A percentile compares a stretch with the other conserved stretches of the same genome.
phyloP scores from a whole-genome alignment of 1,139 yeast genomes.

The Candida anutae region DNA sequence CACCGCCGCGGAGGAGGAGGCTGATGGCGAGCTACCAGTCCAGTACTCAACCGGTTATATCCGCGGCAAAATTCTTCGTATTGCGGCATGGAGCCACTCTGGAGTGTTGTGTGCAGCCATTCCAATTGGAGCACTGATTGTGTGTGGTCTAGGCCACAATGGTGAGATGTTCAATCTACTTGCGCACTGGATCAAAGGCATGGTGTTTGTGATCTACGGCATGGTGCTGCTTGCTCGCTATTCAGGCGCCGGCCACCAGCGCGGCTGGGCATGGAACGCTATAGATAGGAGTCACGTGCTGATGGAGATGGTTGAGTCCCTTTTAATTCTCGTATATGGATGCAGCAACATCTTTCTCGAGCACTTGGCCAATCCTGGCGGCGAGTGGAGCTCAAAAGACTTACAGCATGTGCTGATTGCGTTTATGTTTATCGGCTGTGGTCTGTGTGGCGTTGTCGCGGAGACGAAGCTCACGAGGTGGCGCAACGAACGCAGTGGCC shows the following conservation, averaged over 20 bases:
- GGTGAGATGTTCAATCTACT: conserved; percentile 74
- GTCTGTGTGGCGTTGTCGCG: conserved; percentile 79
- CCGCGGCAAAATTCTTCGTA: too few relatives aligned
- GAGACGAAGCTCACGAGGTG: conserved; percentile 51
- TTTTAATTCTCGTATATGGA: conserved; percentile 80
- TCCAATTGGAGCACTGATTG: conserved; percentile 67
- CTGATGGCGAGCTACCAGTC: too few relatives aligned
- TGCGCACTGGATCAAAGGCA: conserved; percentile 96
- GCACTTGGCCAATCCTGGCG: conserved; percentile 67
- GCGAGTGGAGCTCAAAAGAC: conserved; percentile 86
- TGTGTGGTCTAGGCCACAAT: conserved; percentile 58
- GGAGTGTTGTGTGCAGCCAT: conserved; percentile 52
- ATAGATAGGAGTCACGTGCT: conserved; percentile 43
- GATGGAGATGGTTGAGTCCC: conserved; percentile 81
- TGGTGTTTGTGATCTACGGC: conserved; percentile 75
- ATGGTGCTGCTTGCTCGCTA: conserved; percentile 72
- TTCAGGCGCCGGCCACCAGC: conserved; percentile 66
- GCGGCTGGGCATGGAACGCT: conserved; percentile 90
- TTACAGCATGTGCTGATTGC: conserved; percentile 94
- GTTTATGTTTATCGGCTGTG: conserved; percentile 87
- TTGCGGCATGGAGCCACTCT: conserved; percentile 65
- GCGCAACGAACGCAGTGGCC: conserved; percentile 23
- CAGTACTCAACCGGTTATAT: too few relatives aligned
- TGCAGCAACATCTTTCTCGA: conserved; percentile 82
- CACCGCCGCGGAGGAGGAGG: too few relatives aligned